Evolutionary conservation across 1,284 basidiomycete genomes (phyloP), one percentile per base, ranked within the genome.

Genomic region (Irpex lacteus): DNA sequence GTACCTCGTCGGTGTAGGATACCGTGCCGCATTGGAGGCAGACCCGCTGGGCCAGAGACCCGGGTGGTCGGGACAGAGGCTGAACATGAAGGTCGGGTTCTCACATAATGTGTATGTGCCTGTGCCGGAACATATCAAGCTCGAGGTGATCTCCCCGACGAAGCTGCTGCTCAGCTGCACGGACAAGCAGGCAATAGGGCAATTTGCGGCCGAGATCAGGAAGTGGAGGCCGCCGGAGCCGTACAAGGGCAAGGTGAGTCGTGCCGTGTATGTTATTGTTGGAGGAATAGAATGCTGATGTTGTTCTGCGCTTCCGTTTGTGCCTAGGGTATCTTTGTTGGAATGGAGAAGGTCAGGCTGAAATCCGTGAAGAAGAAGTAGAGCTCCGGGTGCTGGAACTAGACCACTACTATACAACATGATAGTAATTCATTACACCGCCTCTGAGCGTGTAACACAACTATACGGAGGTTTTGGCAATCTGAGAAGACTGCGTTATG

Each of bases 301-400:
- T 44, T n/a, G 37, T 60, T 61, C 40, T 47, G 40, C 40, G 40
- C n/a, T 47, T 47, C 40, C 49, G 64, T 49, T 63, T 49, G 63
- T 49, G 21, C 66, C 19, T 69, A 96, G 90, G 96, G 96, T 66
- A 90, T 98, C 68, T 98, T 98, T 75, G 88, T 98, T 59, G 92
- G 91, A 36, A 85, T 88, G 69, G 96, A 98, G 78, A 91, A 89
- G 57, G 91, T 98, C 71, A 86, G 90, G 74, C 88, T 98, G 67
- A 97, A 94, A 81, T 88, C 89, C 67, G 89, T 96, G 65, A 97
- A 96, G 85, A 98, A 98, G 85, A 98, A 98, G 83, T 98, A 93
- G 80, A 60, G 56, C 13, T n/a, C 38, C 15, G 4, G 34, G 9
- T n/a, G n/a, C 40, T n/a, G n/a, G 40, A 47, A n/a, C 40, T 47